A percentile compares a stretch with the other conserved stretches of the same genome.
Evolutionary conservation across 768 basidiomycete species (phyloP).

Genomic region (Boletus tomentosulus): DNA sequence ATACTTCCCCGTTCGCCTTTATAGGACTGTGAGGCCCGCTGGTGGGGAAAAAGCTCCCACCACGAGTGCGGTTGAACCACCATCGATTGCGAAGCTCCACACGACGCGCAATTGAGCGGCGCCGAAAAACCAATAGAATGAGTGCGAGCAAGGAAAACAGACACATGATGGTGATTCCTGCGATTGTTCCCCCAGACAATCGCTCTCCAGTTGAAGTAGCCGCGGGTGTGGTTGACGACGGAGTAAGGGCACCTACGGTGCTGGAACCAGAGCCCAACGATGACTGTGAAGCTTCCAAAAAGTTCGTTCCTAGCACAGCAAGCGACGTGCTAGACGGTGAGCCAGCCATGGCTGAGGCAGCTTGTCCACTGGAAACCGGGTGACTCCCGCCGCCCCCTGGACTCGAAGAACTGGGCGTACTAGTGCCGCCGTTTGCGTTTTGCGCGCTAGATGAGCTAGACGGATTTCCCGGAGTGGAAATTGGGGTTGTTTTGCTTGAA

Average conservation of each 20-base stretch:
- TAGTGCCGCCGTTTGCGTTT: not conserved
- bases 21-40: slow-evolving; percentile 10
- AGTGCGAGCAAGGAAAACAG: slow-evolving; percentile 31
- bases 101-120: slow-evolving; percentile 41
- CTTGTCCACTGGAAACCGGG: not conserved
- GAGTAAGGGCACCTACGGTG: slow-evolving; percentile 9
- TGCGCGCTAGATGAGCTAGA: not conserved
- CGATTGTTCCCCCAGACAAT: slow-evolving; percentile 44
- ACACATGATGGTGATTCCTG: slow-evolving; percentile 38
- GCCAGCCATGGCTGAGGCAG: not conserved
- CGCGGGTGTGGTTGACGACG: slow-evolving; percentile 13
- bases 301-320: not conserved
- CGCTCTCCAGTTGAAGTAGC: slow-evolving; percentile 21
- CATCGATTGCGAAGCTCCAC: slow-evolving; percentile 40
- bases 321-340: not conserved
- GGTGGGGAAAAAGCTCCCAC: slow-evolving; percentile 3
- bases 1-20: slow-evolving; percentile 12
- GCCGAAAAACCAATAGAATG: slow-evolving; percentile 43
- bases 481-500: not conserved
- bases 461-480: not conserved
- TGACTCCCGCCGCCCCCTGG: not conserved
- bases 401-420: not conserved
- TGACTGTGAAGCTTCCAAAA: slow-evolving; percentile 5
- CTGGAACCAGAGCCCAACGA: slow-evolving; percentile 5
- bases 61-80: slow-evolving; percentile 37